phyloP scores from a whole-genome alignment of 768 basidiomycete species.

The Suillus lakei region DNA sequence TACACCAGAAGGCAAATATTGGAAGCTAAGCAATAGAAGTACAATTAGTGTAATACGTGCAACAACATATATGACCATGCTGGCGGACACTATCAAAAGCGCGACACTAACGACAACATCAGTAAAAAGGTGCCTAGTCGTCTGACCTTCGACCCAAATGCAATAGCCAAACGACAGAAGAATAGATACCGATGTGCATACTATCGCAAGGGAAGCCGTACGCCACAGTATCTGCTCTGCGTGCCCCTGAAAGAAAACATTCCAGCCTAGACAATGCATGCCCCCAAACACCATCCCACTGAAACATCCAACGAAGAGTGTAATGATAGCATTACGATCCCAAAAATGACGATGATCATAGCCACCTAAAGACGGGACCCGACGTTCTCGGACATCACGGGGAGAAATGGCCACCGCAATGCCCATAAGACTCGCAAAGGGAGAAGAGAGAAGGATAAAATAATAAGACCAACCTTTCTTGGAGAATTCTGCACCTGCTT shows the following conservation, averaged over 20 bases:
- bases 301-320: background rate
- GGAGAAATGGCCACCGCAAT: too few relatives aligned
- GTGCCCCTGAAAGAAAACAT: conserved; percentile 20
- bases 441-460: background rate
- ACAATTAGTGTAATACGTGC: conserved; percentile 18
- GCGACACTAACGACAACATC: too few relatives aligned
- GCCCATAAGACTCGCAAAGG: background rate
- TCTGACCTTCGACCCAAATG: too few relatives aligned
- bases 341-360: background rate
- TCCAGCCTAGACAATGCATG: conserved; percentile 32
- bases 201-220: conserved; percentile 18
- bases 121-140: too few relatives aligned
- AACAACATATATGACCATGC: conserved; percentile 11
- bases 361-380: conserved; percentile 5
- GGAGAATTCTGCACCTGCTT: too few relatives aligned
- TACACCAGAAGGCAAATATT: conserved; percentile 14
- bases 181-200: background rate
- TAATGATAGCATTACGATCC: background rate
- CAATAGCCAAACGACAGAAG: background rate
- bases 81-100: too few relatives aligned
- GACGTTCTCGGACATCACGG: background rate
- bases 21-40: conserved; percentile 14
- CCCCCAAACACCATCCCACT: conserved; percentile 28
- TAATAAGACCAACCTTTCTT: background rate
- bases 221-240: conserved; percentile 27